Percentiles rank a stretch among this genome's conserved stretches.
phyloP scores from a whole-genome alignment of 495 filamentous ascomycete species.

The Talaromyces adpressus region DNA sequence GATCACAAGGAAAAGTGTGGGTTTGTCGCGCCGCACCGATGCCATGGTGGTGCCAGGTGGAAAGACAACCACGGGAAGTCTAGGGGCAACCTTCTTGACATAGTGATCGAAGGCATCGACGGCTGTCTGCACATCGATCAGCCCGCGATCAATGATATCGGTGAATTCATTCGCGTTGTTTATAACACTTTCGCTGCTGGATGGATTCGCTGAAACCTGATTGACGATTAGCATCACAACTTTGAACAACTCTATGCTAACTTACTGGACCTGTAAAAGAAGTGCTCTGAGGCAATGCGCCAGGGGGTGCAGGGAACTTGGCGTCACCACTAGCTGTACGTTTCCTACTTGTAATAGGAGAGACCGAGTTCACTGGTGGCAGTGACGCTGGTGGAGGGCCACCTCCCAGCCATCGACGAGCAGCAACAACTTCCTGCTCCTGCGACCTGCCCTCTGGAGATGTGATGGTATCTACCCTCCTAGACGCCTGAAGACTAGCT shows the following conservation, averaged over 20 bases:
- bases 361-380: background rate
- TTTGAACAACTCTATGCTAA: background rate
- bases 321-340: conserved; percentile 3
- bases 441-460: background rate
- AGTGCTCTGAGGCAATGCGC: background rate
- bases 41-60: conserved; percentile 50
- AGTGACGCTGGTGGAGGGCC: conserved; percentile 5
- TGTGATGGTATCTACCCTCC: conserved; percentile 9
- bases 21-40: conserved; percentile 55
- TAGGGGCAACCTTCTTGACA: conserved; percentile 51
- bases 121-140: conserved; percentile 59
- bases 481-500: conserved; percentile 60
- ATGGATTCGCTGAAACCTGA: background rate
- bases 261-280: background rate
- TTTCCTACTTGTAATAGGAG: background rate
- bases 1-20: conserved; percentile 68
- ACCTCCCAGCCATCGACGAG: conserved; percentile 5
- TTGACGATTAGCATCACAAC: background rate
- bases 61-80: conserved; percentile 66
- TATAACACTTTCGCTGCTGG: conserved; percentile 7
- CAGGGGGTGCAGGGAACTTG: background rate
- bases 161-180: conserved; percentile 27
- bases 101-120: conserved; percentile 57
- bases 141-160: conserved; percentile 64
- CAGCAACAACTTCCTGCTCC: background rate